Base-by-base conservation (phyloP, 257 asterid genomes). In the Solanum paucissectum region DNA sequence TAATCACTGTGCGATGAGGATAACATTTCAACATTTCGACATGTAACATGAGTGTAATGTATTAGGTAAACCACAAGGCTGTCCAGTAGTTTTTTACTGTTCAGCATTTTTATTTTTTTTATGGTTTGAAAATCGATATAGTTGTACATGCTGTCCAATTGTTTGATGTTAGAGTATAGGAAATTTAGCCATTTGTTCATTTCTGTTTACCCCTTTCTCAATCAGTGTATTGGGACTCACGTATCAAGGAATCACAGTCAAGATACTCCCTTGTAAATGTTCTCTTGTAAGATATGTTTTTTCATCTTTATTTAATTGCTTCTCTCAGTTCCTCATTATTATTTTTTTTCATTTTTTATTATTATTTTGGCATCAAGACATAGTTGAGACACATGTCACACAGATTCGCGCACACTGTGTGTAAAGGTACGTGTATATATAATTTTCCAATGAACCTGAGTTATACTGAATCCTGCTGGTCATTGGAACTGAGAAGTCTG, bases 91-190 rank as follows among this genome's bases (percentile, higher is more conserved):
- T 87, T 89, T 83, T 66, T 55, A 81, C 85, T 49, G 69, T 46
- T 46, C 85, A 81, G 85, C 69, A 46, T 46, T 81, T 81, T 81
- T 3, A 29, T 81, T 81, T 46, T 18, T 46, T 9, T 44, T 27
- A 2, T 46, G 21, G 68, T 81, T 81, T 81, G 66, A 49, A 74
- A 74, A 49, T 81, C 20, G 29, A 49, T 46, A 46, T 81, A 81
- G 85, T 49, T 83, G 88, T 83, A 84, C 86, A 77, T 87, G 71
- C 76, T 33, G 88, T 68, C 88, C 88, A 36, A 32, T 49, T 85
- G 83, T 79, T 68, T 72, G 83, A 82, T 71, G 75, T 69, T 64
- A 42, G 87, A 64, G 89, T 21, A 38, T 55, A 55, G 86, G 40
- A 81, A 81, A 81, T 46, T 46, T 81, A 49, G 40, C 42, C 44